Evolutionary conservation across 768 basidiomycete genomes (phyloP).

Genomic region (Termitomyces sp.): DNA sequence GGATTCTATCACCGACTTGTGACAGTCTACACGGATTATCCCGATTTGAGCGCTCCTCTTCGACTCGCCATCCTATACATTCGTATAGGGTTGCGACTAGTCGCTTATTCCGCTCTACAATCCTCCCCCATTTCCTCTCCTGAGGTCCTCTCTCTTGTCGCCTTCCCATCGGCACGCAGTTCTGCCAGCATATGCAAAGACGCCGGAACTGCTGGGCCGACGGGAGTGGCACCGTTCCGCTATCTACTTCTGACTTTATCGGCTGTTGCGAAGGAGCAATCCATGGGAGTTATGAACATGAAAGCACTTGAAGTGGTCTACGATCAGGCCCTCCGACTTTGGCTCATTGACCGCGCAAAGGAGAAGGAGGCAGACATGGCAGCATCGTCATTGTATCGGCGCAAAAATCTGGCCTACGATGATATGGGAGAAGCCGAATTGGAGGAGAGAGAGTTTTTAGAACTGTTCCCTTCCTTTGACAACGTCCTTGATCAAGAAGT

Average conservation of each 20-base stretch:
- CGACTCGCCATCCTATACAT: conserved; percentile 62
- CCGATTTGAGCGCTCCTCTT: conserved; percentile 68
- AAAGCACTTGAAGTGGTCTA: conserved; percentile 47
- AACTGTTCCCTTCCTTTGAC: conserved; percentile 84
- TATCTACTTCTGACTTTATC: conserved; percentile 47
- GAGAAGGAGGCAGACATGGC: conserved; percentile 61
- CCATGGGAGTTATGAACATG: conserved; percentile 36
- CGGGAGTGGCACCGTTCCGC: conserved; percentile 32
- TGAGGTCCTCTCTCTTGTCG: conserved; percentile 31
- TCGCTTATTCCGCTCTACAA: conserved; percentile 20
- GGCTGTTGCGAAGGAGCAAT: conserved; percentile 40
- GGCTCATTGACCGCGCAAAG: conserved; percentile 77
- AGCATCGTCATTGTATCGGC: conserved; percentile 75
- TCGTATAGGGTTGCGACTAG: conserved; percentile 68
- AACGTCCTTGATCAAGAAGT: conserved; percentile 41
- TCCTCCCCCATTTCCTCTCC: conserved; percentile 19
- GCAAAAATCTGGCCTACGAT: conserved; percentile 48
- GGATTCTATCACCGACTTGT: conserved; percentile 76
- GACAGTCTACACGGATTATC: conserved; percentile 62
- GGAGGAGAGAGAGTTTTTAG: conserved; percentile 80
- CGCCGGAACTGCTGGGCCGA: conserved; percentile 21
- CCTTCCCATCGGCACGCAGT: conserved; percentile 53
- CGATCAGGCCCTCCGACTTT: conserved; percentile 72
- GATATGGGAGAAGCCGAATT: conserved; percentile 64
- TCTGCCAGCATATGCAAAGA: conserved; percentile 31